Evolutionary conservation across 768 basidiomycete genomes (phyloP), one percentile per base, ranked within the genome.

Genomic region (Mycena vulgaris): DNA sequence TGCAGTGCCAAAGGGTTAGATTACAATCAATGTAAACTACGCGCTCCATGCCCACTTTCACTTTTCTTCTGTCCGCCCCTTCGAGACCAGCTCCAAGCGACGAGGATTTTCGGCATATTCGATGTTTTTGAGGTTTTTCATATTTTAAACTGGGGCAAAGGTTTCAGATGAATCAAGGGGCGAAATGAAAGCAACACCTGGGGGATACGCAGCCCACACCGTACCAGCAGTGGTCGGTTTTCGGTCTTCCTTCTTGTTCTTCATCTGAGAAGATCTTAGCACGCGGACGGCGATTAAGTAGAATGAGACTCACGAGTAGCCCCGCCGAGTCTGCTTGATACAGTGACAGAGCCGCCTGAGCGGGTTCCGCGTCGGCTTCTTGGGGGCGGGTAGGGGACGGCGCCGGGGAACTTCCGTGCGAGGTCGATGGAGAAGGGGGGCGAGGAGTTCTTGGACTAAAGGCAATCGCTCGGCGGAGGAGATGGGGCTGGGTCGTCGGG

Each of bases 301-400:
- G 45, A 17, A 47, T 47, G 45, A 23, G n/a, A 47, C 45, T n/a
- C 45, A 47, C 45, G 3, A 28, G 27, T 13, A 5, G 27, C 27
- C 27, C 49, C 25, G 49, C 27, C 49, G 49, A 9, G 49, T 51
- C 49, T 30, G 13, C 49, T 30, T 28, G 17, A 51, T 28, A 25
- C 49, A 30, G 13, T 51, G 25, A 27, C 49, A 51, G 49, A 51
- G 49, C 49, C 49, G 25, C 49, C 16, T 51, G 49, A 51, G 49
- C 49, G 49, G 27, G 49, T 30, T 51, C 27, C 49, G 49, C 49
- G 49, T 13, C 47, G 47, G 47, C 47, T 48, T 48, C 47, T 48
- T 48, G 6, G 47, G 47, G 23, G 47, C 47, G 25, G 47, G 5
- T 5, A 23, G n/a, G 14, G n/a, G 47, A 39, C 37, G 10, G 47